Conservation (phyloP, 805 yeast genomes). For the Teunomyces panamensis region DNA sequence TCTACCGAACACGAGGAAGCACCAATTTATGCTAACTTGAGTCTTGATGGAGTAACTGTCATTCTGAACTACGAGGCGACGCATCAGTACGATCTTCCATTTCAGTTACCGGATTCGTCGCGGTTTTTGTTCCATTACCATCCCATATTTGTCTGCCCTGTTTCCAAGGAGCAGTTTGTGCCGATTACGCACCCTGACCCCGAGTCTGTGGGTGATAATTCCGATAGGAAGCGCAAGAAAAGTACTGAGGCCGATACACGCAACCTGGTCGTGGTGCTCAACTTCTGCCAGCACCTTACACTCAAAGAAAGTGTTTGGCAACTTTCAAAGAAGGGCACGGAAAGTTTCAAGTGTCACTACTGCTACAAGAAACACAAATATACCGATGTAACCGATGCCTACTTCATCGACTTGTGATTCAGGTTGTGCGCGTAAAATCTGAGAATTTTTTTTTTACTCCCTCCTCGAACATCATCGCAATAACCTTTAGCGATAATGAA, state of each 20-base stretch:
- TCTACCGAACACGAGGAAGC: background rate
- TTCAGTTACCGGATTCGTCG: slow-evolving; percentile 39
- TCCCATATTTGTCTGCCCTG: slow-evolving; percentile 46
- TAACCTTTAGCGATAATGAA: background rate
- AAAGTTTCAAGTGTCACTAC: slow-evolving; percentile 43
- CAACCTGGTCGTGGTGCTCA: slow-evolving; percentile 34
- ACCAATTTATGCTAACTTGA: slow-evolving; percentile 11
- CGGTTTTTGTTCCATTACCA: slow-evolving; percentile 40
- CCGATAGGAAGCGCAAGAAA: slow-evolving; percentile 13
- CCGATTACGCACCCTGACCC: slow-evolving; percentile 23
- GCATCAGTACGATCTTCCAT: slow-evolving; percentile 35
- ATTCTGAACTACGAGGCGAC: slow-evolving; percentile 6
- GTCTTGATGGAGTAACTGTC: background rate
- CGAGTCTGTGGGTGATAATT: background rate
- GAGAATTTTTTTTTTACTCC: background rate
- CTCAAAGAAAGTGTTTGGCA: slow-evolving; percentile 42
- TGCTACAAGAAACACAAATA: slow-evolving; percentile 43
- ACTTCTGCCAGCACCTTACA: slow-evolving; percentile 41
- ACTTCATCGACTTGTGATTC: slow-evolving; percentile 33
- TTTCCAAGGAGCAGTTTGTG: slow-evolving; percentile 40
- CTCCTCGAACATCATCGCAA: background rate
- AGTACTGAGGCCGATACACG: slow-evolving; percentile 20
- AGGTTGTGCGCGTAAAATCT: background rate
- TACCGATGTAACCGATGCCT: slow-evolving; percentile 38
- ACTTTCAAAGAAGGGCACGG: slow-evolving; percentile 36